Conservation (phyloP, 169 alveolate genomes). For the Babesia ovata region DNA sequence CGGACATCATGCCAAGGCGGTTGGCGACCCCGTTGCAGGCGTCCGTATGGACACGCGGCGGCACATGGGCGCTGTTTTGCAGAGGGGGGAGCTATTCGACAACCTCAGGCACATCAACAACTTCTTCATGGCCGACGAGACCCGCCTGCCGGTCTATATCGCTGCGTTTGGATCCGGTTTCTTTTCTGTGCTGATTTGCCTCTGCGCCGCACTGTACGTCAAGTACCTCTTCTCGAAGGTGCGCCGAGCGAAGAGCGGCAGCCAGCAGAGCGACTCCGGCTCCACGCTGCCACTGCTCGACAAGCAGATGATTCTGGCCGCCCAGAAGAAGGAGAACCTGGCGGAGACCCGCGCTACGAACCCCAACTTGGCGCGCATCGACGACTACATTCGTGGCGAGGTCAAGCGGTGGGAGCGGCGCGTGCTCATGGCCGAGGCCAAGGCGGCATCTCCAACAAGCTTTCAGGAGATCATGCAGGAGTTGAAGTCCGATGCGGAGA, state of each 20-base stretch:
- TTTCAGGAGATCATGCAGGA: conserved; percentile 3
- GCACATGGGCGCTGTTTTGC: not conserved
- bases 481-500: not conserved
- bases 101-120: conserved; percentile 29
- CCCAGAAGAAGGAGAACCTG: not conserved
- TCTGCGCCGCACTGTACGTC: conserved; percentile 35
- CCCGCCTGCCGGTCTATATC: conserved; percentile 48
- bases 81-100: conserved; percentile 11
- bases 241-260: conserved; percentile 4
- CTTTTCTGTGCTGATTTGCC: conserved; percentile 48
- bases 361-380: conserved; percentile 45
- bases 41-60: not conserved
- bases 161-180: conserved; percentile 48
- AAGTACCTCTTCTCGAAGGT: conserved; percentile 24
- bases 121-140: conserved; percentile 50
- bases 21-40: too few species aligned
- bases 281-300: conserved; percentile 31
- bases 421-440: conserved; percentile 26
- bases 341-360: conserved; percentile 45
- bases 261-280: not conserved
- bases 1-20: not conserved
- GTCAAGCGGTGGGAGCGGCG: conserved; percentile 39
- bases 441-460: not conserved
- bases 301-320: not conserved
- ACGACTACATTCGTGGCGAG: conserved; percentile 38